Base-by-base conservation (phyloP, 2,329 filamentous ascomycete genomes). In the Ophiostoma perfectum region DNA sequence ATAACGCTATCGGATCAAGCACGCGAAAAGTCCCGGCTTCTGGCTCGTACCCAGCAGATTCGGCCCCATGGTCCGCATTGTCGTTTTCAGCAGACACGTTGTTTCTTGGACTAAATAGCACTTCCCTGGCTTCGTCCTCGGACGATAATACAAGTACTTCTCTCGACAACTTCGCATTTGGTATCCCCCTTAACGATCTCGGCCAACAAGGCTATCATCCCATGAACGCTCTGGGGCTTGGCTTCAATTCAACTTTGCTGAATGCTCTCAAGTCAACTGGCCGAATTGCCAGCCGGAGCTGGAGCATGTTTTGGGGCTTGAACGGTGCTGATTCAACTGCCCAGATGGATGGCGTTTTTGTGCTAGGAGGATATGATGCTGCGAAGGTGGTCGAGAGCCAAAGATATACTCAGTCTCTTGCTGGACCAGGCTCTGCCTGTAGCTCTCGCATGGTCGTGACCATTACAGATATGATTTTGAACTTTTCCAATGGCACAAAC, bases 281-380 rank as follows among this genome's bases (percentile, higher is more conserved):
- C 39, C 8, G 72, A 45, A 78, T 77, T 67, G 70, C 71, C 5
- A 74, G 74, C 44, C 73, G 73, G 18, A 73, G 72, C 16, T 78
- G 75, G 71, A 74, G 74, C 38, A 72, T 76, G n/a, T 77, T 75
- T 67, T 78, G 74, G 73, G 76, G 76, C 36, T 69, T 72, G 12
- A 72, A 72, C 36, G 74, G 64, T 12, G 44, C 52, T 7, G 64
- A 49, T 16, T 4, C 8, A 14, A 47, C 67, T 18, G 12, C 18
- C 4, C 73, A 75, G 70, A 71, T 72, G 64, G 69, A 70, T 8
- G 74, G 75, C 11, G 72, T 69, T 39, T 68, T 77, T 36, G 70
- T 77, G 38, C 68, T 77, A 4, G 75, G 75, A 55, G 75, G 76
- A 39, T 75, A 74, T 45, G 75, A 76, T 63, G 55, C 64, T 36